Evolutionary conservation across 2,329 filamentous ascomycete genomes (phyloP), one percentile per base, ranked within the genome.

Genomic region (Fusarium sacchari): DNA sequence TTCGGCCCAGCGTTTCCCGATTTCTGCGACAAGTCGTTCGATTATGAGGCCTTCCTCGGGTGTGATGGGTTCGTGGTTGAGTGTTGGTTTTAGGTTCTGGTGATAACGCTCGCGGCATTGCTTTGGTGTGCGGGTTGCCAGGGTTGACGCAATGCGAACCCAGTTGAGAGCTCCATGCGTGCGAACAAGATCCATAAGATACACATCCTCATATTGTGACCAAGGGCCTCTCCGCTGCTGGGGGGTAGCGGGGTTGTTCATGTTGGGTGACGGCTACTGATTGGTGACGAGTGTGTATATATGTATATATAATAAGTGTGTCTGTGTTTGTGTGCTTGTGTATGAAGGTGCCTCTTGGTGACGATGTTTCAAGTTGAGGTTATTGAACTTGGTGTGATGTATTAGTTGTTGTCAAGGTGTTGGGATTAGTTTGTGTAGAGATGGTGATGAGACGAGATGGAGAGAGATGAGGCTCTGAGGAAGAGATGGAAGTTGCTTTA

Each of bases 31-130:
- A 81, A 96, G 88, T 65, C 88, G 86, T 83, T 96, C 92, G 78
- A 98, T 97, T 77, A 90, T 79, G 43, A 87, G 82, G 5, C 92
- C 92, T 82, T 96, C 93, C 40, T 92, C 89, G 0, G 88, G 83
- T 8, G 90, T 90, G 79, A 95, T 94, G 63, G 93, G 92, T 24
- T 91, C 88, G 77, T 94, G 92, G 80, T 93, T 93, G 42, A 95
- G 84, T 3, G 86, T 85, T 3, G 92, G 92, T 82, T 94, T 97
- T 50, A 98, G 87, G 81, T 98, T 97, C 80, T 98, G 96, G 80
- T 97, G 94, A 80, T 93, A 98, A 53, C 96, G 89, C 84, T 98
- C 96, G 66, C 96, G 91, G 82, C 96, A 98, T 85, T 98, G 96
- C 86, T 98, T 98, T 60, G 96, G 93, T 30, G 94, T 94, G 71